A percentile compares a stretch with the other conserved stretches of the same genome.
phyloP scores from a whole-genome alignment of 495 filamentous ascomycete species.

The Thozetella sp. region DNA sequence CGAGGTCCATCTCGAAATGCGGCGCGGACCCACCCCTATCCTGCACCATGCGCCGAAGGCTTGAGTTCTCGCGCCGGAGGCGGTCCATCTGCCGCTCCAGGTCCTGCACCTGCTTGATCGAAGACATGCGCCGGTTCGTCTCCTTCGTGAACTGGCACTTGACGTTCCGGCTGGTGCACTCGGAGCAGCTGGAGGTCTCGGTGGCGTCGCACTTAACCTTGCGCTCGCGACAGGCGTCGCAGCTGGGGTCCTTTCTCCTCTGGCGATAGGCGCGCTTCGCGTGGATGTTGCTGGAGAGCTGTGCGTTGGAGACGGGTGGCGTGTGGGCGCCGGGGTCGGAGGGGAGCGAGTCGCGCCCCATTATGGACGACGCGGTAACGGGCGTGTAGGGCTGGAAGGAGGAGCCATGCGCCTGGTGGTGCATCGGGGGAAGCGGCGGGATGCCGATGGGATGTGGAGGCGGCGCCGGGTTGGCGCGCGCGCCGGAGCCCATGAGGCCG shows the following conservation, averaged over 20 bases:
- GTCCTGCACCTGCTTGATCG: constrained; percentile 98
- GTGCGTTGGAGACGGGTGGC: constrained; percentile 44
- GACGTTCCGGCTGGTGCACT: constrained; percentile 92
- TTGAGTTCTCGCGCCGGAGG: constrained; percentile 72
- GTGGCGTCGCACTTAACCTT: constrained; percentile 99
- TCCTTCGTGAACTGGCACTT: constrained; percentile 99
- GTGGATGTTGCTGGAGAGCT: constrained; percentile 42
- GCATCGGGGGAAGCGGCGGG: constrained; percentile 36
- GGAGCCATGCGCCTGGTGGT: constrained; percentile 21
- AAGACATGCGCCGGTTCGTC: constrained; percentile 97
- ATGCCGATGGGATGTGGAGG: constrained; percentile 46
- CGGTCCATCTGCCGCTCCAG: constrained; percentile 86
- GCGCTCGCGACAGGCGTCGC: constrained; percentile 94
- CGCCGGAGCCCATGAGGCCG: constrained; percentile 43
- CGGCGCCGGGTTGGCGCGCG: constrained; percentile 33
- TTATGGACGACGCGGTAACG: constrained; percentile 43
- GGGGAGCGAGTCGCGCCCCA: constrained; percentile 55
- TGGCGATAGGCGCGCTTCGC: constrained; percentile 94
- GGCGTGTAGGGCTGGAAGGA: constrained; percentile 48
- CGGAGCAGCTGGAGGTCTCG: constrained; percentile 92
- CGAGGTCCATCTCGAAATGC: constrained; percentile 60
- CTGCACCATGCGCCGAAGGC: constrained; percentile 62
- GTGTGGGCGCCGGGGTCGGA: constrained; percentile 54
- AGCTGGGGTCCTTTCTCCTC: constrained; percentile 93
- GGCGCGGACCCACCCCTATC: constrained; percentile 33